Evolutionary conservation across 345 rosid genomes (phyloP), one percentile per base, ranked within the genome.

Genomic region (Eucalyptus regnans): DNA sequence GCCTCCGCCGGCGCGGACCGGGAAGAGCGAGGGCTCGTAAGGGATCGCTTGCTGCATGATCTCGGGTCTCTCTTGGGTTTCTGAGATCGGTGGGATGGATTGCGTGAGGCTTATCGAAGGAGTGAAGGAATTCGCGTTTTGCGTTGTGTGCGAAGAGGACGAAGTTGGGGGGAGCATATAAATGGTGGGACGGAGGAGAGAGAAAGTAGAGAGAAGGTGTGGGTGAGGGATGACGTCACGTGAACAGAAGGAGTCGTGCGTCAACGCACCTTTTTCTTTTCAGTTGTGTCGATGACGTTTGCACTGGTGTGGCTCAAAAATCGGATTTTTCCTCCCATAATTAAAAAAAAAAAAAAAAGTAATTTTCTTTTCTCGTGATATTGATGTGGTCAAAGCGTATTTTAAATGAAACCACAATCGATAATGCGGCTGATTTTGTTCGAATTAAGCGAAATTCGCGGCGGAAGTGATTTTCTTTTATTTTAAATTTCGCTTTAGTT

Each of bases 21-120:
- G 83, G 48, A 76, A 37, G 83, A 43, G 83, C 83, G 48, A 76
- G 1, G 83, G 46, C 15, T 90, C 88, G 92, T 90, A 93, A 27
- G 92, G 93, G 52, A 93, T 91, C 8, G 93, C 92, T 88, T 91
- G 89, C 23, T 92, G 92, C 94, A 93, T 92, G 80, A 41, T 89
- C 3, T 64, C 58, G 48, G 50, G 31, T 7, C 3, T 12, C 22
- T 52, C 5, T 20, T 3, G 60, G 37, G 18, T 15, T 66, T 66
- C 41, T 66, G 76, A 48, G 87, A 89, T 23, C 14, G 87, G 46
- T 51, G 13, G 27, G 25, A 12, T 10, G 4, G 71, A 11, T 17
- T 18, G 48, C 84, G 84, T 20, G 15, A 41, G 84, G 23, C 29
- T 41, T 44, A 41, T 41, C 48, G 48, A 22, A 20, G 48, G 48